phyloP scores from a whole-genome alignment of 2,329 filamentous ascomycete genomes.

The Ceratocystis alfenasii region DNA sequence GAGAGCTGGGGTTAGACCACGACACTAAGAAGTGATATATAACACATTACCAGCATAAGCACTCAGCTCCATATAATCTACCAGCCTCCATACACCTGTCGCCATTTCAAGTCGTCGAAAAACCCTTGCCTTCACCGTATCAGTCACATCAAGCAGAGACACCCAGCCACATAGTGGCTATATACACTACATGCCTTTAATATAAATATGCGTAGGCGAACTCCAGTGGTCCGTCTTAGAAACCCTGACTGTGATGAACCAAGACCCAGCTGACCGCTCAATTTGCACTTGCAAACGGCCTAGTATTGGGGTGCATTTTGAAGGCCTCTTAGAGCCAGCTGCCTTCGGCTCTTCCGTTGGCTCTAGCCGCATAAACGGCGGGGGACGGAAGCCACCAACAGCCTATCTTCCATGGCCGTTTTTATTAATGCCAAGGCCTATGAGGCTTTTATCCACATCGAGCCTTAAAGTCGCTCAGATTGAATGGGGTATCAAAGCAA shows the following conservation, averaged over 20 bases:
- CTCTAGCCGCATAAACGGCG: background rate
- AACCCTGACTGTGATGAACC: background rate
- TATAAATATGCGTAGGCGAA: background rate
- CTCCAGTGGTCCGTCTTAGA: background rate
- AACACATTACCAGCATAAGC: background rate
- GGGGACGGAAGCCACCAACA: background rate
- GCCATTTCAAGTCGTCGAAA: background rate
- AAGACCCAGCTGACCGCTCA: constrained; percentile 3
- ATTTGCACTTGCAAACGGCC: background rate
- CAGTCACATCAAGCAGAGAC: background rate
- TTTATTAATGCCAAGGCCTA: background rate
- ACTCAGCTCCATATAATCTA: background rate
- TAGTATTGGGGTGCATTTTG: background rate
- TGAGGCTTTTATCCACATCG: too few species aligned
- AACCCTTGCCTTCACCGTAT: background rate
- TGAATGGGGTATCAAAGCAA: too few species aligned
- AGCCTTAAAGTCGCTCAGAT: too few species aligned
- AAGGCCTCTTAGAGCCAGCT: background rate
- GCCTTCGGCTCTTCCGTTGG: background rate
- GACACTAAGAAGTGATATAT: background rate
- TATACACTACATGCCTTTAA: background rate
- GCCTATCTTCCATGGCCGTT: background rate
- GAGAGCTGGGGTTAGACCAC: background rate
- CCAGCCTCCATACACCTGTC: background rate
- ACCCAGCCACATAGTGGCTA: background rate